A percentile compares a stretch with the other conserved stretches of the same genome.
Evolutionary conservation across 2,329 filamentous ascomycete genomes (phyloP).

Genomic region (Aspergillus niger): DNA sequence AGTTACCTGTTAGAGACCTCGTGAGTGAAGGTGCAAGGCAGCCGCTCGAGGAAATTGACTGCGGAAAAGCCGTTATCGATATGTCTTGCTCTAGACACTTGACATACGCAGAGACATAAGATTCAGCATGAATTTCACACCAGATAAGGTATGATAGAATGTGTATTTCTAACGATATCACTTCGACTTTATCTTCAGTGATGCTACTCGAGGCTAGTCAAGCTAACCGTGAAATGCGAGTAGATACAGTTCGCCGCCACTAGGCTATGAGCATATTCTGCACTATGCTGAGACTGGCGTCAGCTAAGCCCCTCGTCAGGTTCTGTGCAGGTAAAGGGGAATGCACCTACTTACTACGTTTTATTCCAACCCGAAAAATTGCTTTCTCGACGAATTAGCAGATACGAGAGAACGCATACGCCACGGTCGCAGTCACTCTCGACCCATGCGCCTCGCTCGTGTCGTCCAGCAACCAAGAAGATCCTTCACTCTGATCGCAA

Average conservation of each 20-base stretch:
- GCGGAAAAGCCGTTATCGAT: conserved; percentile 10
- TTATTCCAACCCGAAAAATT: conserved; percentile 71
- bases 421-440: not conserved
- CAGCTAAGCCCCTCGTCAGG: conserved; percentile 44
- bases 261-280: conserved; percentile 55
- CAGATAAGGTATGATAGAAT: conserved; percentile 71
- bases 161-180: not conserved
- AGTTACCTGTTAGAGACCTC: conserved; percentile 81
- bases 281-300: conserved; percentile 10
- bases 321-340: conserved; percentile 83
- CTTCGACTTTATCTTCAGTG: not conserved
- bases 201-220: not conserved
- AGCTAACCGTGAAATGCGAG: conserved; percentile 27
- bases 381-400: conserved; percentile 66
- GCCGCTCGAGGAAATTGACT: not conserved
- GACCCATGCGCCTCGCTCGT: not conserved
- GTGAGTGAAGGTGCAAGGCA: conserved; percentile 42
- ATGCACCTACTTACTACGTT: conserved; percentile 86
- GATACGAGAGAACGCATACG: conserved; percentile 1
- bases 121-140: conserved; percentile 80
- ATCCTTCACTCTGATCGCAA: not conserved
- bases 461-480: not conserved
- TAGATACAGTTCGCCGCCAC: conserved; percentile 81
- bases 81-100: conserved; percentile 58
- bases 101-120: conserved; percentile 85